phyloP scores from a whole-genome alignment of 78 protist genomes.

The Trichosphaerium sp. region DNA sequence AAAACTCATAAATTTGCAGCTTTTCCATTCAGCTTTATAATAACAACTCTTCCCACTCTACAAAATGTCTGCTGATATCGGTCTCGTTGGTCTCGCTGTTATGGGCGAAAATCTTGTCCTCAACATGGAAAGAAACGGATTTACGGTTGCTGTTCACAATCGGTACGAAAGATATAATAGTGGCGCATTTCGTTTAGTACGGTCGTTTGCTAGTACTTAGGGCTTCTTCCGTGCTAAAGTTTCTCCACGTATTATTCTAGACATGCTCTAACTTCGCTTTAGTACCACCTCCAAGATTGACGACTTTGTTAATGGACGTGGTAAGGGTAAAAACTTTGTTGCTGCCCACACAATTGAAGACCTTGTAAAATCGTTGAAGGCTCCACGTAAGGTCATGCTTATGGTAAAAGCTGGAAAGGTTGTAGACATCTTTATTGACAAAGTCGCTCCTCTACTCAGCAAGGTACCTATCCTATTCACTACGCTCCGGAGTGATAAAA shows the following conservation, averaged over 20 bases:
- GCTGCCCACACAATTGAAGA: conserved; percentile 60
- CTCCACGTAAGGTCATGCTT: conserved; percentile 79
- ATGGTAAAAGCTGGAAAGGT: conserved; percentile 84
- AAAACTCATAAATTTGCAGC: no score
- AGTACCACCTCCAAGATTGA: conserved; percentile 61
- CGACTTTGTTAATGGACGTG: conserved; percentile 54
- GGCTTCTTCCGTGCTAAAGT: not conserved
- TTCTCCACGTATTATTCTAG: not conserved
- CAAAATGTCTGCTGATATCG: no score
- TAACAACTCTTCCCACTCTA: no score
- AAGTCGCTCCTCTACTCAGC: no score
- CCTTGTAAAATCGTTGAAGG: conserved; percentile 43
- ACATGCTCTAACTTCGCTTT: not conserved
- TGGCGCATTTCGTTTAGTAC: no score
- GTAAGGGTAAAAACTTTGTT: conserved; percentile 49
- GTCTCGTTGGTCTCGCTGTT: conserved; percentile 83
- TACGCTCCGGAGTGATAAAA: no score
- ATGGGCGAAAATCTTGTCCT: conserved; percentile 95
- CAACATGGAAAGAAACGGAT: conserved; percentile 84
- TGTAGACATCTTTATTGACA: conserved; percentile 61
- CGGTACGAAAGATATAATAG: conserved; percentile 17
- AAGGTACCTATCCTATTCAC: no score
- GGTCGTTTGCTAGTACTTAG: not conserved
- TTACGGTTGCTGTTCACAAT: conserved; percentile 58
- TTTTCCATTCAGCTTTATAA: no score